Evolutionary conservation across 345 rosid species (phyloP), one percentile per base, ranked within the genome.

Genomic region (Salix purpurea): DNA sequence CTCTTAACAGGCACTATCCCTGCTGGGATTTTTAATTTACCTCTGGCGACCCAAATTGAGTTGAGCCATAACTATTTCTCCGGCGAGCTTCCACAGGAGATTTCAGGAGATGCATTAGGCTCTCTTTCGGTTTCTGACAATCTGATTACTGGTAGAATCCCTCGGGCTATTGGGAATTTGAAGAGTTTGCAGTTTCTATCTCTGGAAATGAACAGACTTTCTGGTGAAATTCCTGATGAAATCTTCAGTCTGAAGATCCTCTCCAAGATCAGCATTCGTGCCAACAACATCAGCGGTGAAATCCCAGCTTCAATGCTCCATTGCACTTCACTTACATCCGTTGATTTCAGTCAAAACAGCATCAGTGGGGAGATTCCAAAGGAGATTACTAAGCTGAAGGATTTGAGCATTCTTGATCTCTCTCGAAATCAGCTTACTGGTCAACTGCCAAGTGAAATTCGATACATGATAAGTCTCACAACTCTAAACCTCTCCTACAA

Each of bases 371-470:
- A 83, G 56, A 87, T 93, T n/a, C 99, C 99, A 0, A 67, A 76
- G 23, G 91, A 79, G 19, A 87, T 95, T 48, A 58, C 83, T 0
- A 61, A 77, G n/a, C 62, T 95, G 68, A 79, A 69, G 19, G 89
- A 83, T 73, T 69, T 95, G 6, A 86, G 93, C 78, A 85, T 86
- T 70, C 87, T 95, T 16, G 90, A 95, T 76, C 70, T 90, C 37
- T 95, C 99, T 19, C 80, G 86, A 1, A 95, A 95, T 80, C 85
- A 85, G 18, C 79, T 95, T 24, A 88, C 87, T 4, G 99, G 99
- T 3, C 76, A 83, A 71, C 85, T 95, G 26, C 95, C 97, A 1
- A 74, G 21, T 30, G 97, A 90, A 70, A 88, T 95, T 34, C 80
- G 88, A 13, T 75, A 50, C 82, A 95, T 93, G 96, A 84, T 82